Conservation (phyloP, 495 filamentous ascomycete species). For the Podospora appendiculata region DNA sequence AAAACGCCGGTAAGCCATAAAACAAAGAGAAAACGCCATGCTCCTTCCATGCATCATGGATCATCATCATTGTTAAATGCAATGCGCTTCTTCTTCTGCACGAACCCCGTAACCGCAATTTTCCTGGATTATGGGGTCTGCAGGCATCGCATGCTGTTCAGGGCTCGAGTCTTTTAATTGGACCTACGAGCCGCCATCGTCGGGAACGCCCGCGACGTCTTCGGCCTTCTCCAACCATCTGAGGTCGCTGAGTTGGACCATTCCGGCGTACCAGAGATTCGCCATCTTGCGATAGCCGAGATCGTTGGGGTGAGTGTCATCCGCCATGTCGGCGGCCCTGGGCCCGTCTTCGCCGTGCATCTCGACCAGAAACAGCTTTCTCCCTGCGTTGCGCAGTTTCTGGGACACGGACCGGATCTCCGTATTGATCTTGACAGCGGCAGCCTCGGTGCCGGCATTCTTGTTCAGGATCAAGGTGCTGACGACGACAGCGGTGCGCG, state of each 20-base stretch:
- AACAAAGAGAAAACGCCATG: too few relatives aligned
- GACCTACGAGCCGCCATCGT: conserved; percentile 9
- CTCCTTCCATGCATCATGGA: too few relatives aligned
- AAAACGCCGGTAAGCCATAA: too few relatives aligned
- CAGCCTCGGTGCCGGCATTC: conserved; percentile 9
- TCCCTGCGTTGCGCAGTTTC: conserved; percentile 17
- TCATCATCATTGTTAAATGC: too few relatives aligned
- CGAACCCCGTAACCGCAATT: too few relatives aligned
- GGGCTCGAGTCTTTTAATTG: too few relatives aligned
- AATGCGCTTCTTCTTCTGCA: too few relatives aligned
- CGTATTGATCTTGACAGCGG: conserved; percentile 28
- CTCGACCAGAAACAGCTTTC: conserved; percentile 39
- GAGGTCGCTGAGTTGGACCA: conserved; percentile 20
- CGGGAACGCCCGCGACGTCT: conserved; percentile 10
- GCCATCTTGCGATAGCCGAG: conserved; percentile 48
- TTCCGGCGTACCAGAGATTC: conserved; percentile 38
- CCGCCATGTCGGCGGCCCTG: conserved; percentile 26
- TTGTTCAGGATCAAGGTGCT: conserved; percentile 41
- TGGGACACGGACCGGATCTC: conserved; percentile 28
- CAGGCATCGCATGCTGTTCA: too few relatives aligned
- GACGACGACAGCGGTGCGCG: conserved; percentile 38
- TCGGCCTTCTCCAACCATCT: conserved; percentile 20
- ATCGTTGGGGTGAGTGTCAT: conserved; percentile 44
- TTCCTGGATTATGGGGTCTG: too few relatives aligned
- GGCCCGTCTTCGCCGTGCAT: conserved; percentile 31